A percentile compares a stretch with the other conserved stretches of the same genome.
phyloP scores from a whole-genome alignment of 2,329 filamentous ascomycete genomes.

The Tolypocladium endophyticum region DNA sequence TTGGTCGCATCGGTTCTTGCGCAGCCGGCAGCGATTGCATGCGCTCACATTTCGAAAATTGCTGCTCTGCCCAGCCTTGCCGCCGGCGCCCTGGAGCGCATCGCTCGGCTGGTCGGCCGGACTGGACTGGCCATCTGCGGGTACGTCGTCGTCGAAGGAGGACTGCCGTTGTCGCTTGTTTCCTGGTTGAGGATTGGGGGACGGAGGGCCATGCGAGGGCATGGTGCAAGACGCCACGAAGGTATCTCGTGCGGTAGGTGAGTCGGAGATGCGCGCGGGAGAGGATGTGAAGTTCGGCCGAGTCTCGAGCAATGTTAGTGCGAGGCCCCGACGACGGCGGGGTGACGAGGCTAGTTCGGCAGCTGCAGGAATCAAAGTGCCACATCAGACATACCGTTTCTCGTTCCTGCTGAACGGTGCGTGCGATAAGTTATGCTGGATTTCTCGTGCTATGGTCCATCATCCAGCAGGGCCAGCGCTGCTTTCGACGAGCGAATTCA shows the following conservation, averaged over 20 bases:
- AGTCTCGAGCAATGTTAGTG: neutral
- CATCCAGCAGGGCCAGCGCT: neutral
- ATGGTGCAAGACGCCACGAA: conserved; percentile 13
- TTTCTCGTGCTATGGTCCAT: neutral
- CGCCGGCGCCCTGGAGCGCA: conserved; percentile 2
- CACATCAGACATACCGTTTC: neutral
- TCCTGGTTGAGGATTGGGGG: conserved; percentile 36
- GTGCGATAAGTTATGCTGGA: neutral
- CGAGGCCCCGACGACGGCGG: neutral
- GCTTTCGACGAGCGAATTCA: neutral
- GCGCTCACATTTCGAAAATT: conserved; percentile 84
- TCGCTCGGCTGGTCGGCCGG: conserved; percentile 20
- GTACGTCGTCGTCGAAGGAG: conserved; percentile 37
- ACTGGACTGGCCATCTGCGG: conserved; percentile 17
- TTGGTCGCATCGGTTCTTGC: conserved; percentile 95
- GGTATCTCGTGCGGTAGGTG: neutral
- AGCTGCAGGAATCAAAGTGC: neutral
- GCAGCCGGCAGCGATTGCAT: conserved; percentile 81
- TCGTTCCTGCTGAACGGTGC: neutral
- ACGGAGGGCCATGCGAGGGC: conserved; percentile 38
- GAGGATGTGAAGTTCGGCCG: neutral
- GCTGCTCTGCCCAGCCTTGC: conserved; percentile 47
- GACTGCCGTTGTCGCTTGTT: conserved; percentile 46
- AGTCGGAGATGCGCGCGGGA: neutral
- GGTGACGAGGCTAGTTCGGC: neutral